A percentile compares a stretch with the other conserved stretches of the same genome.
These are phyloP conservation scores for Jasminum sambac DNA, from an alignment of 257 asterid species.

Conservation along the genomic window DNA sequence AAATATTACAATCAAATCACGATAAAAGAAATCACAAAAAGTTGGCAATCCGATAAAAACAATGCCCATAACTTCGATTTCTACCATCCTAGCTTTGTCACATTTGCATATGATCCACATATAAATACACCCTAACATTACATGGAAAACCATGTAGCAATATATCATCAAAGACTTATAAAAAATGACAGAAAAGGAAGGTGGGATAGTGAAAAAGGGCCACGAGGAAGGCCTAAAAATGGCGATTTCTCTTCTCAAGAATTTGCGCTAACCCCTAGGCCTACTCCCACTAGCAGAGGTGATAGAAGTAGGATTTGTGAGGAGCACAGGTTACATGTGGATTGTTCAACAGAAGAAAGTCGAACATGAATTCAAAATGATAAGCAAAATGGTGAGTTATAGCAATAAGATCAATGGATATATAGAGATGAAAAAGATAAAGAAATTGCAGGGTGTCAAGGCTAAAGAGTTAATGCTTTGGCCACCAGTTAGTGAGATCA, in stretches of 20 bases:
- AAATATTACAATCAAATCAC: not conserved
- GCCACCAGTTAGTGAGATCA: conserved; percentile 45
- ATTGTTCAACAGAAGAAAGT: conserved; percentile 36
- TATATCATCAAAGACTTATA: not conserved
- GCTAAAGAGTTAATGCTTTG: conserved; percentile 44
- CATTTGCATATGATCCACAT: not conserved
- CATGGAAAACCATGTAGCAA: not conserved
- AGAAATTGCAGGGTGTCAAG: conserved; percentile 45
- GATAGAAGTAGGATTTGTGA: conserved; percentile 38
- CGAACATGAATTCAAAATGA: conserved; percentile 40
- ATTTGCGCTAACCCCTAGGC: conserved; percentile 18
- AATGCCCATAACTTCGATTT: not conserved
- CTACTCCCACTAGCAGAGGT: conserved; percentile 30
- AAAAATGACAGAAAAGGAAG: conserved; percentile 22
- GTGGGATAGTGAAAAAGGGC: conserved; percentile 27
- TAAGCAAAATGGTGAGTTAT: conserved; percentile 37
- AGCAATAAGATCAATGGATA: conserved; percentile 31
- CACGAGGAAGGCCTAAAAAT: conserved; percentile 23
- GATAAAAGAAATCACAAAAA: not conserved
- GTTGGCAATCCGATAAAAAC: not conserved
- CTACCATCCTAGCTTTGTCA: not conserved
- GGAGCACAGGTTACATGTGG: conserved; percentile 44
- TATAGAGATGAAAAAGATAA: conserved; percentile 39
- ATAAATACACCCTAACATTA: not conserved
- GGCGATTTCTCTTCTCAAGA: conserved; percentile 28